A percentile compares a stretch with the other conserved stretches of the same genome.
phyloP scores from a whole-genome alignment of 345 rosid species.

The Pugionium cornutum region DNA sequence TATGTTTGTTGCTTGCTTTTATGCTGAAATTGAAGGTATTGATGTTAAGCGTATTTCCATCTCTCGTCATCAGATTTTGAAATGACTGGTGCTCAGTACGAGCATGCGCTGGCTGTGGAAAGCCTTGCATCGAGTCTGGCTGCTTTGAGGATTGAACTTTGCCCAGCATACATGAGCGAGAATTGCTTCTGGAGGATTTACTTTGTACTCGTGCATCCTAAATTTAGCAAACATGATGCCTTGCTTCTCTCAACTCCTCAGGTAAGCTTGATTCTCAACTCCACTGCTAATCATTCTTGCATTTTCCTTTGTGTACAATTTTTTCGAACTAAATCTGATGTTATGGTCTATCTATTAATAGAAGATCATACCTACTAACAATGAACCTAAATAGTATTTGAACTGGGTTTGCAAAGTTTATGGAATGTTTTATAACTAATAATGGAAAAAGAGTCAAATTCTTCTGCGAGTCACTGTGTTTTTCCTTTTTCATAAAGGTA shows the following conservation, averaged over 20 bases:
- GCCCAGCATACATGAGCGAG: constrained; percentile 87
- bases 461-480: constrained; percentile 16
- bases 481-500: constrained; percentile 43
- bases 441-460: neutral
- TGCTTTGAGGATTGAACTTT: constrained; percentile 85
- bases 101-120: constrained; percentile 76
- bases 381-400: neutral
- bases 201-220: constrained; percentile 93
- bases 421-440: neutral
- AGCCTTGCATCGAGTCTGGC: constrained; percentile 68
- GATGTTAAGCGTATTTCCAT: neutral
- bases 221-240: constrained; percentile 75
- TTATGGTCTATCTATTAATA: neutral
- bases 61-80: constrained; percentile 61
- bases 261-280: constrained; percentile 44
- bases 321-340: neutral
- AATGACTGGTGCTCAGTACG: constrained; percentile 77
- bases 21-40: constrained; percentile 1
- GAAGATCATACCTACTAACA: neutral
- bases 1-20: neutral
- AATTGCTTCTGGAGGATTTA: constrained; percentile 94
- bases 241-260: constrained; percentile 78
- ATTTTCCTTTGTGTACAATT: neutral
- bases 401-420: neutral
- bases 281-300: neutral